Evolutionary conservation across 192 early-diverging fungal species (phyloP), one percentile per base, ranked within the genome.

Genomic region (Umbelopsis vinacea): DNA sequence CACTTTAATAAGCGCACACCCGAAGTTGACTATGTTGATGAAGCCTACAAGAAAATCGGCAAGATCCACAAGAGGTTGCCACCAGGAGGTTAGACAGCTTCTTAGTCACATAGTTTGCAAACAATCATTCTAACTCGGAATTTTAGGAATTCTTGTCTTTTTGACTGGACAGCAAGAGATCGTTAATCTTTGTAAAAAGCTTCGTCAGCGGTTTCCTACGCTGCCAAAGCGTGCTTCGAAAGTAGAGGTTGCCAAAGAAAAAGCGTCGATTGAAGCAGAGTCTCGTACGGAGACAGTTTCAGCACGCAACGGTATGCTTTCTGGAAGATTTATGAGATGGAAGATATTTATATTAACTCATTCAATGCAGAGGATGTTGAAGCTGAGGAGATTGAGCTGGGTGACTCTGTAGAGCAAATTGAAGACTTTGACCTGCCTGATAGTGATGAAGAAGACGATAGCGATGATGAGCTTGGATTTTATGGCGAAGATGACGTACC

Each of bases 1-100:
- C 96, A 98, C 78, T 99, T 96, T 73, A 97, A 95, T 85, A 90
- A 92, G 67, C 84, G 89, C 26, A 99, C 98, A 6, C 96, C 97
- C 2, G 89, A 92, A 43, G 55, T 85, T 11, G 93, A 97, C 76
- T 95, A 99, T 77, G 83, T 98, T 14, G 74, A 72, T 5, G 97
- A 98, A 79, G 95, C 92, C 0, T 91, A 88, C 75, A 93, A 93
- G 69, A 99, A 99, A 80, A 88, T 97, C 6, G 81, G 83, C 76
- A 98, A 98, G 79, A 97, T 99, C 68, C 98, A 99, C 83, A 86
- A 85, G 22, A 86, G 89, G 6, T 85, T 99, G n/a, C 97, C 98
- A 2, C 87, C 81, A 37, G 98, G 97, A 66, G 97, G 83, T 76
- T 29, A 10, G 70, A 50, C 2, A 19, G 29, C 22, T 40, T 6